Base-by-base conservation (phyloP, 257 asterid genomes). In the Craterostigma plantagineum region DNA sequence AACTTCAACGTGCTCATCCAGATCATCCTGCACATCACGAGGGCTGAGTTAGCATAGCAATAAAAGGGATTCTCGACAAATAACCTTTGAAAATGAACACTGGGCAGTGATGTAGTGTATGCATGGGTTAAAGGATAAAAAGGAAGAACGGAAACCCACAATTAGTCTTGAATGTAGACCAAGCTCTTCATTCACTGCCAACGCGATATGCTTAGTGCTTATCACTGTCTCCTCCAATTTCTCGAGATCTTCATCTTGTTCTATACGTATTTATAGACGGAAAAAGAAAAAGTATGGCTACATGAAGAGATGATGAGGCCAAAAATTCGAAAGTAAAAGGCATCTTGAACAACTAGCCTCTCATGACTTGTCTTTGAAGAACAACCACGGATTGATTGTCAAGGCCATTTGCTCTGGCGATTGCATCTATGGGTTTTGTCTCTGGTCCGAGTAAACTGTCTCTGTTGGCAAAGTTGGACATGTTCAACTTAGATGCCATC, bases 381-480 rank as follows among this genome's bases (percentile, higher is more conserved):
- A 73, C 84, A 38, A 83, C 95, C 70, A 79, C 40, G 34, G 92
- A 93, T 42, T 58, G 56, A 67, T 90, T 90, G 64, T 90, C 94
- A 33, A 90, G 90, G 50, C 91, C 94, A 37, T 60, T 46, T 51
- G 76, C 61, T 69, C 91, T 74, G 70, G 68, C 75, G 79, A 70
- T 63, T 42, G 92, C 87, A 79, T 90, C 95, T 49, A 58, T 69
- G 43, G 80, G 82, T 68, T 79, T 87, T 49, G 60, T 70, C 65
- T 87, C 98, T 9, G 98, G 95, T 38, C 95, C 98, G 46, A 87
- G 86, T 63, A 82, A 70, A 75, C 81, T 74, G 69, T 87, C 98
- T 62, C 98, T 70, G 50, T 59, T 79, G 3, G 83, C 93, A 68
- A 76, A 75, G 61, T 69, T 79, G 38, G 95, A 79, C 91, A 75